A percentile compares a stretch with the other conserved stretches of the same genome.
Evolutionary conservation across 78 protist genomes (phyloP).

Genomic region (Speleostelium caveatum): DNA sequence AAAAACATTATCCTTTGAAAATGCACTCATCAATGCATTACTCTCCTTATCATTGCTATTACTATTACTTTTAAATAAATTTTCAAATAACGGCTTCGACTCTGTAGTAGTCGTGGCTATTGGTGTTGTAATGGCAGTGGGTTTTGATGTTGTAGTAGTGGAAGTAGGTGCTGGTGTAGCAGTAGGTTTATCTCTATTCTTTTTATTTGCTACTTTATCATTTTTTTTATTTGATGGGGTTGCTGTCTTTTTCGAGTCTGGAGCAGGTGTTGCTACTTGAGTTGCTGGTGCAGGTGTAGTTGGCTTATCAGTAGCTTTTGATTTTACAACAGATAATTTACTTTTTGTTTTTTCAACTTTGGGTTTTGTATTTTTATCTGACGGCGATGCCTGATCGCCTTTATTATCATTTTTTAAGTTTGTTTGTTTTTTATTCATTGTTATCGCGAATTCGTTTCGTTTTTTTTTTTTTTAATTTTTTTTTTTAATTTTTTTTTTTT

Average conservation of each 20-base stretch:
- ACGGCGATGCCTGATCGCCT: too few species aligned
- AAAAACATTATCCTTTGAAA: constrained; percentile 17
- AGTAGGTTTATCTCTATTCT: background rate
- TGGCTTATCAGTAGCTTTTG: too few species aligned
- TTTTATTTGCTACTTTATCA: background rate
- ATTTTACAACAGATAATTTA: too few species aligned
- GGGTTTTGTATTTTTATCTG: too few species aligned
- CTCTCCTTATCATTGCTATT: background rate
- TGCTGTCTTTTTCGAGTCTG: too few species aligned
- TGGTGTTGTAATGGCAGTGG: background rate
- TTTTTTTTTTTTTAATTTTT: too few species aligned
- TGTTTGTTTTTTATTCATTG: too few species aligned
- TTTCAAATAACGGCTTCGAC: background rate
- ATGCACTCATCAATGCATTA: constrained; percentile 18
- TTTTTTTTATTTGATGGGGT: background rate
- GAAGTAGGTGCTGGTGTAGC: background rate
- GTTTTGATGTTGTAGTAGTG: constrained; percentile 17
- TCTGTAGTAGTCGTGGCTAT: background rate
- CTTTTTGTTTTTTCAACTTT: too few species aligned
- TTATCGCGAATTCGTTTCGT: too few species aligned
- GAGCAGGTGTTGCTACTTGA: too few species aligned
- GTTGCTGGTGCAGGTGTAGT: background rate
- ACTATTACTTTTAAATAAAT: background rate
- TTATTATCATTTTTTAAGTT: too few species aligned
- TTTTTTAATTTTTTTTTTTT: too few species aligned